A percentile compares a stretch with the other conserved stretches of the same genome.
These are phyloP conservation scores for Blastobotrys chiropterorum DNA, from an alignment of 805 yeast genomes.

Conservation along the genomic window DNA sequence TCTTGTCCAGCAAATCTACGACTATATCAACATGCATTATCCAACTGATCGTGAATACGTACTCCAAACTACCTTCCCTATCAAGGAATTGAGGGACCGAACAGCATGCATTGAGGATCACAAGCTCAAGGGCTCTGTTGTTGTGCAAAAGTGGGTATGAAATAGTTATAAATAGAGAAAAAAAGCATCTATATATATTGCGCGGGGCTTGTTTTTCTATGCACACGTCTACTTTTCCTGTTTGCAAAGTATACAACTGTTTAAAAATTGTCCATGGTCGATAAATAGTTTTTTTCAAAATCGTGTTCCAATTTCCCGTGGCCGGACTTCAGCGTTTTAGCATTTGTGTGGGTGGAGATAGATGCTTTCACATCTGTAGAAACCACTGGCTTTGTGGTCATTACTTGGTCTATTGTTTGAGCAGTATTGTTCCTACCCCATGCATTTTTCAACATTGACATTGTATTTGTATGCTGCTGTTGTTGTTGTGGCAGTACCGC, in stretches of 20 bases:
- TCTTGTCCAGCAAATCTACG: constrained; percentile 59
- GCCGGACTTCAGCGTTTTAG: no score
- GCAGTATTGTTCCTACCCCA: no score
- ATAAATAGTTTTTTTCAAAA: constrained; percentile 1
- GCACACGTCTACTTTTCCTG: no score
- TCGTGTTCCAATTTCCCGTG: not conserved
- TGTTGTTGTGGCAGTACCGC: no score
- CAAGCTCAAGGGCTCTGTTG: constrained; percentile 74
- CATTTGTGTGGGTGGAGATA: no score
- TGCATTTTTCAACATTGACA: no score
- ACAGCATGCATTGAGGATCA: constrained; percentile 61
- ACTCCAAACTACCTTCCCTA: constrained; percentile 78
- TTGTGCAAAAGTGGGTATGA: constrained; percentile 76
- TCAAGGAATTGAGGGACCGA: constrained; percentile 57
- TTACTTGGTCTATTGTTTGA: no score
- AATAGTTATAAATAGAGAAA: not conserved
- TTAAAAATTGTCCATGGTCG: constrained; percentile 3
- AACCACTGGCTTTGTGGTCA: not conserved
- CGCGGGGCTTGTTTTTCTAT: no score
- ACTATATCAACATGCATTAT: constrained; percentile 52
- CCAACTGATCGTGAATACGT: constrained; percentile 47
- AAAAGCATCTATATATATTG: no score
- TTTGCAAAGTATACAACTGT: no score
- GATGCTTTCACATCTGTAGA: no score
- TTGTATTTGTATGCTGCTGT: no score